Conservation (phyloP, 2,329 filamentous ascomycete species). For the Aotearoamyces nothofagi region DNA sequence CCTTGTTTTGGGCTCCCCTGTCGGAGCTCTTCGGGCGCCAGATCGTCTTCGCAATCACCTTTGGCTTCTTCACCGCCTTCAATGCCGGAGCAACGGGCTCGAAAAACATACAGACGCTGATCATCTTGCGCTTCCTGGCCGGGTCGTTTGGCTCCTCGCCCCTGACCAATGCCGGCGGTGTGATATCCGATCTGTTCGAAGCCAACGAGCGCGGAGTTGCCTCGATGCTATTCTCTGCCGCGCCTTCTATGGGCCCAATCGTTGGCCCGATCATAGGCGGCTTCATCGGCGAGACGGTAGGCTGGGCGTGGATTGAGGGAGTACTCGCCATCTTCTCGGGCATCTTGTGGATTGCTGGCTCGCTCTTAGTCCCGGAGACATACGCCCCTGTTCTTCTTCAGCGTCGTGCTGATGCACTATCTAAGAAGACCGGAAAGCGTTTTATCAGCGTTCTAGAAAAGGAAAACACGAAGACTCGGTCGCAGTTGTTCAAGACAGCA, state of each 20-base stretch:
- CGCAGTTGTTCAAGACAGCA: slow-evolving; percentile 35
- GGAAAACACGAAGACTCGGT: no score
- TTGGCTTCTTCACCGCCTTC: slow-evolving; percentile 30
- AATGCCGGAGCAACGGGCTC: slow-evolving; percentile 22
- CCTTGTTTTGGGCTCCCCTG: slow-evolving; percentile 51
- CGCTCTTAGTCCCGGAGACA: slow-evolving; percentile 38
- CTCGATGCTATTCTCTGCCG: slow-evolving; percentile 2
- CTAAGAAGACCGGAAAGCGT: slow-evolving; percentile 31
- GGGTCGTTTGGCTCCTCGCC: slow-evolving; percentile 12
- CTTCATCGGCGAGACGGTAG: slow-evolving; percentile 44
- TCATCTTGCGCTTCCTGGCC: slow-evolving; percentile 10
- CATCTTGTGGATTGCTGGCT: slow-evolving; percentile 36
- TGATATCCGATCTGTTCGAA: slow-evolving; percentile 11
- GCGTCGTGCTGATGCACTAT: slow-evolving; percentile 31
- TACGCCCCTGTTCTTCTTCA: slow-evolving; percentile 39
- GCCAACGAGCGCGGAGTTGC: slow-evolving; percentile 5
- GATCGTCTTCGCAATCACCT: slow-evolving; percentile 39
- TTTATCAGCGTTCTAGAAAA: not conserved
- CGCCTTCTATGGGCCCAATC: slow-evolving; percentile 4
- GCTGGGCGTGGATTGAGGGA: slow-evolving; percentile 55
- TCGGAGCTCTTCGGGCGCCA: slow-evolving; percentile 41
- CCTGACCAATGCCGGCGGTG: slow-evolving; percentile 14
- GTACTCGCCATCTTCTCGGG: slow-evolving; percentile 47
- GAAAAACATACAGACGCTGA: slow-evolving; percentile 9
- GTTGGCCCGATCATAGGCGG: slow-evolving; percentile 26